Evolutionary conservation across 1,284 basidiomycete genomes (phyloP), one percentile per base, ranked within the genome.

Genomic region (Coniferiporia weirii): DNA sequence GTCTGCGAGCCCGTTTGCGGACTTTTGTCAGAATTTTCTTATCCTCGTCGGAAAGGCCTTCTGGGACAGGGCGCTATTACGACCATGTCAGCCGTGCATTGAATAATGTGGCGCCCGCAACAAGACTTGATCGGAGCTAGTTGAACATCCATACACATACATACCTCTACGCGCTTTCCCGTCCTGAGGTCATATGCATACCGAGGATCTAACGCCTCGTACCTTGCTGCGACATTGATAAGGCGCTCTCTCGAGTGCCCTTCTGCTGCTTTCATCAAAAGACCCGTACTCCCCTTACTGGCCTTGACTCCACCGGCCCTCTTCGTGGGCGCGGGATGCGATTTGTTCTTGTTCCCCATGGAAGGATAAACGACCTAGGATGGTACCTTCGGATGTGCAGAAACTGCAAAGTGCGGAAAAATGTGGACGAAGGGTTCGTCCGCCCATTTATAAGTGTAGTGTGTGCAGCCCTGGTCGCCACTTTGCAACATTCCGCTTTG

Each of bases 1-100:
- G 87, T 69, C 89, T 84, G 69, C 95, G 93, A 0, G 95, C 95
- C 8, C 94, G 79, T 57, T 79, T 76, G 69, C 91, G 84, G 46
- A 95, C 84, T 19, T 85, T 82, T 65, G 79, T 81, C 55, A 95
- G 77, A 53, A 93, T 85, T 64, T 84, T 84, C 19, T 80, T 80
- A 63, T 97, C 93, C 32, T 86, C 79, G 34, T 79, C 72, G 0
- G 91, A 89, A 3, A 97, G 80, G 0, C 93, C 93, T 8, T 85
- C 83, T 0, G 93, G 93, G 0, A 86, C 70, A 4, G 79, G 79
- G 54, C 91, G 81, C 91, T 93, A 58, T 12, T 34, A 49, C 38
- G 38, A 10, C 15, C 8, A 40, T 15, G 8, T 40, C 38, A 45
- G 51, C 46, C 34, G 17, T 27, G 17, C 9, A 19, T 57, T 46